Conservation (phyloP, 2,329 filamentous ascomycete genomes). For the Aspergillus candidus region DNA sequence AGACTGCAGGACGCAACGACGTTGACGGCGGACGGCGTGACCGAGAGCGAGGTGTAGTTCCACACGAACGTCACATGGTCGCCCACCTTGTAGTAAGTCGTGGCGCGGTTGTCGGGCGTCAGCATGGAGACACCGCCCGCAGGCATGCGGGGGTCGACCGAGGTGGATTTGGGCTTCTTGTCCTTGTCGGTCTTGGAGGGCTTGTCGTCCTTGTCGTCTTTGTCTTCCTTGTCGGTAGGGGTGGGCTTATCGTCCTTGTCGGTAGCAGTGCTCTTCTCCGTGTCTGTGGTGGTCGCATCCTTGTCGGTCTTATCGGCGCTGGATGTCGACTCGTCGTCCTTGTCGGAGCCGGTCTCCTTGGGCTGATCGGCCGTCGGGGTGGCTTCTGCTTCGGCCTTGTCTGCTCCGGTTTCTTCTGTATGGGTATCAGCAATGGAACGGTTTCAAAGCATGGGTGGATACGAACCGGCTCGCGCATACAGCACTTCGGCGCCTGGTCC, state of each 20-base stretch:
- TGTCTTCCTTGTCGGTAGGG: slow-evolving; percentile 12
- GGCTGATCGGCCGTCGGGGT: background rate
- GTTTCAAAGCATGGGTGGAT: too few species aligned
- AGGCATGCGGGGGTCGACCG: slow-evolving; percentile 49
- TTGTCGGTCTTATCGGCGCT: slow-evolving; percentile 13
- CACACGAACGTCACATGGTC: slow-evolving; percentile 58
- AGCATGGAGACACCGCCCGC: slow-evolving; percentile 58
- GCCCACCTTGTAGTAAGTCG: slow-evolving; percentile 59
- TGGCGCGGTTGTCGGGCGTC: slow-evolving; percentile 47
- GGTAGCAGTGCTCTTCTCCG: slow-evolving; percentile 11
- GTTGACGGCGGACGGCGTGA: slow-evolving; percentile 55
- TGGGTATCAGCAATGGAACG: background rate
- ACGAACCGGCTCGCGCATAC: too few species aligned
- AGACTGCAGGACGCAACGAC: slow-evolving; percentile 56
- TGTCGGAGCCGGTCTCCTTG: slow-evolving; percentile 5
- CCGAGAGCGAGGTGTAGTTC: slow-evolving; percentile 61
- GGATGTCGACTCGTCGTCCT: slow-evolving; percentile 12
- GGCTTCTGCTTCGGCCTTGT: background rate
- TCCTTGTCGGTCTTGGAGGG: slow-evolving; percentile 17
- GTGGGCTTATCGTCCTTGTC: background rate
- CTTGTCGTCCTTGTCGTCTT: slow-evolving; percentile 11
- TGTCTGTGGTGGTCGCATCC: slow-evolving; percentile 11
- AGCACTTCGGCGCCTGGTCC: slow-evolving; percentile 3
- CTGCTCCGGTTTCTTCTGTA: background rate
- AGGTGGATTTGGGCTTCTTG: slow-evolving; percentile 28